Base-by-base conservation (phyloP, 352 stramenopile genomes). In the Globisporangium recalcitrans region DNA sequence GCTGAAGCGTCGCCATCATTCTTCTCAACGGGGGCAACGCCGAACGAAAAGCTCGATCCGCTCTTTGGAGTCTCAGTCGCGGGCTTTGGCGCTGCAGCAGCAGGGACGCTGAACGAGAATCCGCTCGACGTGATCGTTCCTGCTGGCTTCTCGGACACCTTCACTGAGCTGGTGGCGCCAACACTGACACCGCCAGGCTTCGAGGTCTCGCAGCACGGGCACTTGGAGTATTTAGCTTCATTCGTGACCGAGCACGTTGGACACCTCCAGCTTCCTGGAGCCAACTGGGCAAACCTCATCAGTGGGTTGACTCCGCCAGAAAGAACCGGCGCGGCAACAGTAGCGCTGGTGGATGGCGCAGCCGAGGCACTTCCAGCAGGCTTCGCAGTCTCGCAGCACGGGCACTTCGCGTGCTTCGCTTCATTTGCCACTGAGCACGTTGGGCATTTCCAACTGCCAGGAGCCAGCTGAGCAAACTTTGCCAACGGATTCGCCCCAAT, bases 201-300 rank as follows among this genome's bases (percentile, higher is more conserved):
- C 5, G 56, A 56, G 6, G 78, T 84, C 42, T 94, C 85, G 38
- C 85, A 95, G 63, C 85, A 95, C 16, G 85, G 85, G 56, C 85
- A 95, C 69, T 95, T 93, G 10, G 62, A 52, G 47, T 77, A 71
- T 1, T 71, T 75, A 5, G 62, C 60, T 24, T 80, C 71, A 48
- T 95, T 95, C 26, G 75, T 74, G 3, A 95, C 85, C 34, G 77
- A 72, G 63, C 85, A 95, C 47, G 69, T 82, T n/a, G 85, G 78
- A 29, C 85, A 95, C 52, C 87, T 92, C 85, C 85, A 95, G 58
- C 82, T 85, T 36, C 83, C 85, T n/a, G 77, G 68, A 9, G 72
- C 77, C 49, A 80, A 6, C 63, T 91, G 72, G 69, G 87, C 75
- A 26, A 93, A 93, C 55, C 72, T 82, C 14, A 74, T 73, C 19